Conservation (phyloP, 2,329 filamentous ascomycete genomes). For the Neofusicoccum kwambonambiense region DNA sequence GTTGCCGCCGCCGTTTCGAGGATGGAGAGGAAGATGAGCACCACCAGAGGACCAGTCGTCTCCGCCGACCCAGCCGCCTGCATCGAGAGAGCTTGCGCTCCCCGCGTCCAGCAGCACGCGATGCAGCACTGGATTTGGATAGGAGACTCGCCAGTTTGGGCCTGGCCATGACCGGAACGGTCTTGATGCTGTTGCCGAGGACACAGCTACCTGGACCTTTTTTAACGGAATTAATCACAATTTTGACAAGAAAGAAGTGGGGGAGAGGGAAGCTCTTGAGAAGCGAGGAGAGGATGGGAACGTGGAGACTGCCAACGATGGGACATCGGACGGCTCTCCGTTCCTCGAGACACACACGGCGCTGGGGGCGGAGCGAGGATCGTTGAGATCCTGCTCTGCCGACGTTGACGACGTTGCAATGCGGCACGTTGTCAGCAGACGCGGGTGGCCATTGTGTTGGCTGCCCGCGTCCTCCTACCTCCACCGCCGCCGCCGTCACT, state of each 20-base stretch:
- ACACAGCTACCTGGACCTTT: neutral
- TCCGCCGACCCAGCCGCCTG: neutral
- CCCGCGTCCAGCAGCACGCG: neutral
- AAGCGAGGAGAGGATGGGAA: neutral
- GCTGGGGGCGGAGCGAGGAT: no score
- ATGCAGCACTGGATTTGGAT: slow-evolving; percentile 13
- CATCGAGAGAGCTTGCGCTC: neutral
- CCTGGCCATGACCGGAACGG: slow-evolving; percentile 11
- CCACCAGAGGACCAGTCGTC: neutral
- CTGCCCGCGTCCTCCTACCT: no score
- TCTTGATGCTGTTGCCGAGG: neutral
- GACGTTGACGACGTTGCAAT: no score
- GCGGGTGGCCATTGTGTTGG: no score
- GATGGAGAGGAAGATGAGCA: slow-evolving; percentile 4
- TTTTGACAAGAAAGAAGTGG: neutral
- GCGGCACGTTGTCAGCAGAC: no score
- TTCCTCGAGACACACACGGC: neutral
- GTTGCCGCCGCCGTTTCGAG: neutral
- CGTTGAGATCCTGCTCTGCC: no score
- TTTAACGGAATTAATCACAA: neutral
- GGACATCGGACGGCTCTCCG: neutral
- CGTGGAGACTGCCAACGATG: neutral
- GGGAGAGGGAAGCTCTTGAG: neutral
- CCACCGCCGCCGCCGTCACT: no score
- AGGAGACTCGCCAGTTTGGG: slow-evolving; percentile 13